Evolutionary conservation across 2,329 filamentous ascomycete species (phyloP), one percentile per base, ranked within the genome.

Genomic region (Blastomyces parvus): DNA sequence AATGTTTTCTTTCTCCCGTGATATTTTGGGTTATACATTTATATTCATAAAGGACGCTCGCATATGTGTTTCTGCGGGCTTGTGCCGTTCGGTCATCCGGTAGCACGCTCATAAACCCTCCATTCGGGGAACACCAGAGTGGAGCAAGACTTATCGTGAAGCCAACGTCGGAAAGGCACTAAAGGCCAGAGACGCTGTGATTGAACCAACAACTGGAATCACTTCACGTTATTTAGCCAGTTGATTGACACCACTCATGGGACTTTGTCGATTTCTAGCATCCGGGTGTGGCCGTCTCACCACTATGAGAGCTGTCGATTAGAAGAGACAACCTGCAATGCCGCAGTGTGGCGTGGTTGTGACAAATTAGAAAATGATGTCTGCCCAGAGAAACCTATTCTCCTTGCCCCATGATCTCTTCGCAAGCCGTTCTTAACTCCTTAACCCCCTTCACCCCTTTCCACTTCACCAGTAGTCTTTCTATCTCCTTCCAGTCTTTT

Each of bases 401-500:
- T 14, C 60, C 57, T 55, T 67, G 64, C 33, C 64, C 65, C 73
- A 80, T 77, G 25, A 74, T 69, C 33, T 73, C 73, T 62, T 75
- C 72, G 66, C 79, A 81, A 17, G 73, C 69, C 19, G 68, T 67
- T 14, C 71, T 72, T 14, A 81, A 63, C 60, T 80, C 74, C 48
- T 72, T 66, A 33, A 79, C 77, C 1, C 79, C 79, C 61, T 74
- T 74, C 0, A 80, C 77, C 2, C 73, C 73, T 25, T 74, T 67
- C 79, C 79, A 81, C 59, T 73, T 74, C 46, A 72, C 70, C 30
- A 81, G 68, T 53, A 80, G 65, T 13, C 62, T 65, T 36, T 72
- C 67, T 2, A 80, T 70, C 68, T 77, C 70, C 60, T 70, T 66
- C 79, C 81, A 78, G 67, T 82, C 71, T 66, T 69, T 69, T 65